Conservation (phyloP, 495 filamentous ascomycete genomes). For the Penicillium riverlandense region DNA sequence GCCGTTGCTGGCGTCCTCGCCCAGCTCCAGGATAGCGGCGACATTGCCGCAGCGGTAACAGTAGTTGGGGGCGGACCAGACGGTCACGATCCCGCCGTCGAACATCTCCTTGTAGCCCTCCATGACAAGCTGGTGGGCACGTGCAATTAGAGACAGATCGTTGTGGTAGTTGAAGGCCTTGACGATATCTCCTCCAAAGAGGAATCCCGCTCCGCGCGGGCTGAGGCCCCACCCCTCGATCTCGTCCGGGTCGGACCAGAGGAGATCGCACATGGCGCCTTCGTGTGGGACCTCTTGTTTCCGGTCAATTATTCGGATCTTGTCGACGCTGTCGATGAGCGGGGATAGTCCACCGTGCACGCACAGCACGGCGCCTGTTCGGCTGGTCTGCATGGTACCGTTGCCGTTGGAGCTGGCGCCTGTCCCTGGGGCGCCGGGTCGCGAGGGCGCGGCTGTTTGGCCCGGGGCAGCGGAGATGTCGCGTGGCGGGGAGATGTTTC, state of each 20-base stretch:
- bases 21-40: conserved; percentile 87
- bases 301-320: conserved; percentile 88
- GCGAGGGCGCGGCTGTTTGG: conserved; percentile 21
- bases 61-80: conserved; percentile 97
- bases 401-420: conserved; percentile 60
- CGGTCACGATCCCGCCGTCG: conserved; percentile 86
- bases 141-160: conserved; percentile 82
- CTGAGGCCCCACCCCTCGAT: conserved; percentile 97
- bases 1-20: conserved; percentile 72
- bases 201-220: conserved; percentile 89
- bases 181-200: conserved; percentile 95
- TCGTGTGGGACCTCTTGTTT: conserved; percentile 99
- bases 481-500: conserved; percentile 36
- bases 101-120: conserved; percentile 99
- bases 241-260: conserved; percentile 98
- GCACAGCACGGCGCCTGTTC: conserved; percentile 82
- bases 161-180: conserved; percentile 92
- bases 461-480: conserved; percentile 38
- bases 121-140: conserved; percentile 97
- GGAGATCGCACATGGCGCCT: conserved; percentile 95
- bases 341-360: conserved; percentile 93
- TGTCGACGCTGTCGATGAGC: conserved; percentile 88
- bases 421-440: conserved; percentile 70
- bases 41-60: conserved; percentile 98
- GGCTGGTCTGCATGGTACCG: conserved; percentile 48